Evolutionary conservation across 306 rosid species (phyloP).

Genomic region (Mucuna pruriens): DNA sequence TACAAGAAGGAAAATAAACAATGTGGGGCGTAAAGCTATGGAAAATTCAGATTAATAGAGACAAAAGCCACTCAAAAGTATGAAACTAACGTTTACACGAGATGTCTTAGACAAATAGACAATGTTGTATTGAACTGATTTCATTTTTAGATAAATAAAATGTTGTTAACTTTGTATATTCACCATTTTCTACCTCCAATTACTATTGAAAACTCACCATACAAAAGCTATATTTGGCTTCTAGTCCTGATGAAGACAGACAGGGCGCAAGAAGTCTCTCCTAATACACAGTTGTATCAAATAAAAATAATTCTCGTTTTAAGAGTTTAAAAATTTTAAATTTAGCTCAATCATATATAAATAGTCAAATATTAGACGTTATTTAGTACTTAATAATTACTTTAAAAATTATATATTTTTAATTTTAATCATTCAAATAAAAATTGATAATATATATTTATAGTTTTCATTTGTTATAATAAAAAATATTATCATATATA

Average conservation of each 20-base stretch:
- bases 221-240: background rate
- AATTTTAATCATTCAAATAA: too few species aligned
- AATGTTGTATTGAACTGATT: background rate
- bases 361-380: too few species aligned
- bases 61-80: constrained; percentile 24
- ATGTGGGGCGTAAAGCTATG: background rate
- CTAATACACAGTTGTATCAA: too few species aligned
- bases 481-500: too few species aligned
- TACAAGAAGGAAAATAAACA: constrained; percentile 25
- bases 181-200: background rate
- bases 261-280: background rate
- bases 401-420: too few species aligned
- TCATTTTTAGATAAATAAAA: background rate
- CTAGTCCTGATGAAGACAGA: background rate
- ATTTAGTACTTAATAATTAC: too few species aligned
- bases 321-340: too few species aligned
- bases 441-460: too few species aligned
- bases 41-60: background rate
- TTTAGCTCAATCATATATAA: too few species aligned
- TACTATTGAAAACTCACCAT: background rate
- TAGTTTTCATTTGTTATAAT: too few species aligned
- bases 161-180: background rate
- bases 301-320: too few species aligned
- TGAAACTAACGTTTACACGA: background rate
- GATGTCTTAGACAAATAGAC: constrained; percentile 1